phyloP scores from a whole-genome alignment of 441 rosid genomes.

The Breynia disticha region DNA sequence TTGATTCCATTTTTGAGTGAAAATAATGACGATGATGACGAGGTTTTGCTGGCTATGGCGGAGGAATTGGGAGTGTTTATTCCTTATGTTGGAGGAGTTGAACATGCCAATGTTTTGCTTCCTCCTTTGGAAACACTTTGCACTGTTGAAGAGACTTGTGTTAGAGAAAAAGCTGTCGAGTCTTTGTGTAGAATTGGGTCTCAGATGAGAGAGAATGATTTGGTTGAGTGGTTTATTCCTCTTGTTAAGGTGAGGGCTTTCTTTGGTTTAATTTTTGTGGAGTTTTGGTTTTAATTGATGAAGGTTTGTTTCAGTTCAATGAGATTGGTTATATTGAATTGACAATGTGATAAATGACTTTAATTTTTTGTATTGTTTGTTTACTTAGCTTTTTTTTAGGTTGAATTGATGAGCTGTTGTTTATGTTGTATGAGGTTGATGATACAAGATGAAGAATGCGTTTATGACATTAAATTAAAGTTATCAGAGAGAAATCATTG shows the following conservation, averaged over 20 bases:
- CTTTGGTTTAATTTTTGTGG: no score
- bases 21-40: conserved; percentile 93
- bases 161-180: conserved; percentile 88
- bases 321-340: no score
- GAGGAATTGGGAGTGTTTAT: conserved; percentile 90
- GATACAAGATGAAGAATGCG: no score
- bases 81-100: conserved; percentile 89
- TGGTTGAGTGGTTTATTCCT: conserved; percentile 74
- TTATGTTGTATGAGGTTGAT: no score
- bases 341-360: no score
- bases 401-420: no score
- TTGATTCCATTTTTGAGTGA: conserved; percentile 80
- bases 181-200: conserved; percentile 83
- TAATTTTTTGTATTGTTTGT: no score
- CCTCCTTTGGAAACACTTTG: conserved; percentile 82
- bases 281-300: no score
- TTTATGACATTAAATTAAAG: no score
- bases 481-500: no score
- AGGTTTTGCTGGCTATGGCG: conserved; percentile 92
- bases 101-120: conserved; percentile 70
- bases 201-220: conserved; percentile 78
- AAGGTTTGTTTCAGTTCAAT: no score
- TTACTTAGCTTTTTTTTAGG: no score
- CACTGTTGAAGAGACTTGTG: conserved; percentile 89
- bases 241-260: conserved; percentile 74